These are phyloP conservation scores for Neofusicoccum sp. DNA, from an alignment of 2,329 filamentous ascomycete species.

Conservation along the genomic window DNA sequence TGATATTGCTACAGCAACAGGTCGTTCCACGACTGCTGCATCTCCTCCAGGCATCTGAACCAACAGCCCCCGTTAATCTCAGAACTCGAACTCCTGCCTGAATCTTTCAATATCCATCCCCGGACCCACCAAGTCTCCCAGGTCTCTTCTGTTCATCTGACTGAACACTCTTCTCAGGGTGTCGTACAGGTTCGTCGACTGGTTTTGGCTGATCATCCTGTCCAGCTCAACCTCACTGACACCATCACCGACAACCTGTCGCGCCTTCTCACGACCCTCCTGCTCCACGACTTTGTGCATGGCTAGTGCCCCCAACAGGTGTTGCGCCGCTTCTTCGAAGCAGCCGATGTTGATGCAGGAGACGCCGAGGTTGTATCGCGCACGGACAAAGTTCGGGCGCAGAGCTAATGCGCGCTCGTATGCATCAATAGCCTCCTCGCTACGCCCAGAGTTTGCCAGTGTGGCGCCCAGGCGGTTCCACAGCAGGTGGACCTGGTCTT, in stretches of 20 bases:
- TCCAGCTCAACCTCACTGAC: conserved; percentile 73
- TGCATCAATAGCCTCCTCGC: conserved; percentile 93
- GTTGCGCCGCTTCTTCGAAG: conserved; percentile 86
- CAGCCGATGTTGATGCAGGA: conserved; percentile 97
- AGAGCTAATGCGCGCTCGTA: conserved; percentile 90
- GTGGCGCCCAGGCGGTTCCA: conserved; percentile 98
- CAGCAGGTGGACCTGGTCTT: conserved; percentile 83
- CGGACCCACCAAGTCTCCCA: conserved; percentile 81
- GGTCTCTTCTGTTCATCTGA: conserved; percentile 86
- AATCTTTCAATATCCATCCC: conserved; percentile 91
- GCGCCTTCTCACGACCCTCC: conserved; percentile 77
- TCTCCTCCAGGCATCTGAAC: background rate
- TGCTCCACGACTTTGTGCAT: conserved; percentile 95
- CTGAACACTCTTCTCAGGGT: conserved; percentile 92
- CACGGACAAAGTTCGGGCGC: conserved; percentile 93
- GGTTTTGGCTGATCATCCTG: conserved; percentile 88
- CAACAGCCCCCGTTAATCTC: background rate
- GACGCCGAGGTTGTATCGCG: conserved; percentile 93
- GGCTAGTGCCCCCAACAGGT: conserved; percentile 83
- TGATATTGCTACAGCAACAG: background rate
- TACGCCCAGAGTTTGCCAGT: conserved; percentile 88
- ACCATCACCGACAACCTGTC: conserved; percentile 67
- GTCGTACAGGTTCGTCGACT: conserved; percentile 95
- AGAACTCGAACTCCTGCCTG: conserved; percentile 88
- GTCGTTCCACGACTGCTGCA: background rate